These are phyloP conservation scores for Hypericum perforatum DNA, from an alignment of 345 rosid species.

Conservation along the genomic window DNA sequence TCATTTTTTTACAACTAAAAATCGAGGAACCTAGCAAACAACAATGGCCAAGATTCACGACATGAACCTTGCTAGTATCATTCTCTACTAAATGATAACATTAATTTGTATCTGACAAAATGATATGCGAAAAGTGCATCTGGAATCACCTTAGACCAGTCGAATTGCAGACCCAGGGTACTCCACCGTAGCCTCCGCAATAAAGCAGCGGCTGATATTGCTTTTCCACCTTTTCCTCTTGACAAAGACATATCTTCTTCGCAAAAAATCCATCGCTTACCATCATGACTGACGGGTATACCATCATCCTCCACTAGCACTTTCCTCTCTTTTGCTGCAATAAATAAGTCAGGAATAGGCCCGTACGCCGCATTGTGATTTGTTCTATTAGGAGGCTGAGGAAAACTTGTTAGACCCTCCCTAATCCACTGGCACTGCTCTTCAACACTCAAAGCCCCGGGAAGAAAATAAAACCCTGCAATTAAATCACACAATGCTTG, in stretches of 20 bases:
- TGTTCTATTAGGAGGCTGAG: slow-evolving; percentile 85
- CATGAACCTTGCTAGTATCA: too few relatives aligned
- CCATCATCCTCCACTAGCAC: slow-evolving; percentile 37
- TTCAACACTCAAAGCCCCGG: slow-evolving; percentile 54
- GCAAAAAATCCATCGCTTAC: slow-evolving; percentile 43
- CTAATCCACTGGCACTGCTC: slow-evolving; percentile 83
- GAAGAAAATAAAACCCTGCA: slow-evolving; percentile 77
- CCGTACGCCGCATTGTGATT: slow-evolving; percentile 83
- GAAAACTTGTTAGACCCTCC: slow-evolving; percentile 63
- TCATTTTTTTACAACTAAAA: too few relatives aligned
- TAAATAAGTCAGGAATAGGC: slow-evolving; percentile 51
- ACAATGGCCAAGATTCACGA: too few relatives aligned
- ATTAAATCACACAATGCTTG: not conserved
- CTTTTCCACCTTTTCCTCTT: slow-evolving; percentile 30
- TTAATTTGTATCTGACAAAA: too few relatives aligned
- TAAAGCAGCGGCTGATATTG: slow-evolving; percentile 38
- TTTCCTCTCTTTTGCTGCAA: slow-evolving; percentile 45
- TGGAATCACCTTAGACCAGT: slow-evolving; percentile 76
- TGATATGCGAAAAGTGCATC: too few relatives aligned
- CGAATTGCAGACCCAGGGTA: slow-evolving; percentile 85
- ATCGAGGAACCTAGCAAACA: too few relatives aligned
- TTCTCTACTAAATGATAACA: too few relatives aligned
- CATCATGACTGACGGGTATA: slow-evolving; percentile 15
- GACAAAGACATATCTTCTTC: slow-evolving; percentile 25
- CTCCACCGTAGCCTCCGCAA: slow-evolving; percentile 88